Evolutionary conservation across 495 filamentous ascomycete species (phyloP).

Genomic region (Lichina pygmaea): DNA sequence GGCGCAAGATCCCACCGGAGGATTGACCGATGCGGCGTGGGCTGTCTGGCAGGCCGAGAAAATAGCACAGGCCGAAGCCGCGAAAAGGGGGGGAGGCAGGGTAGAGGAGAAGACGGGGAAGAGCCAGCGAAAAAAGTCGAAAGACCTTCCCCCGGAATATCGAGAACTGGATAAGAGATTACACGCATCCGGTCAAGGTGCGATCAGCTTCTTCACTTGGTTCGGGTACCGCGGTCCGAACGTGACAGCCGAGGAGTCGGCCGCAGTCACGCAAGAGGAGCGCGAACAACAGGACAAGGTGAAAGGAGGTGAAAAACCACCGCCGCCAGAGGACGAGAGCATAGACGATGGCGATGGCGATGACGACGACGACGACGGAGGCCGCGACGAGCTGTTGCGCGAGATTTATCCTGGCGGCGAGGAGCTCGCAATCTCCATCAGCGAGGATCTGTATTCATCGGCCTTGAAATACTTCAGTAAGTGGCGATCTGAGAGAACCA

Average conservation of each 20-base stretch:
- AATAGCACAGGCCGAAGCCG: conserved; percentile 12
- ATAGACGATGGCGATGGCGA: conserved; percentile 22
- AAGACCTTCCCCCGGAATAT: conserved; percentile 21
- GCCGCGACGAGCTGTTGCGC: conserved; percentile 23
- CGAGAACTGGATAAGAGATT: conserved; percentile 22
- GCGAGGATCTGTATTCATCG: conserved; percentile 67
- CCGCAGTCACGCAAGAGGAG: conserved; percentile 26
- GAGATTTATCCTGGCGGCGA: conserved; percentile 69
- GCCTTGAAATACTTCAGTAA: conserved; percentile 79
- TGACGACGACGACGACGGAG: conserved; percentile 25
- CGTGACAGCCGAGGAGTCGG: conserved; percentile 42
- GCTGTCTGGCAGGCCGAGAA: conserved; percentile 39
- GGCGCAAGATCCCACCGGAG: conserved; percentile 56
- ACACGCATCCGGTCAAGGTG: conserved; percentile 15
- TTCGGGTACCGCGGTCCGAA: conserved; percentile 48
- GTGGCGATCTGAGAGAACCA: conserved; percentile 9
- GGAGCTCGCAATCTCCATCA: conserved; percentile 46
- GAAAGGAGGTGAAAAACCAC: conserved; percentile 22
- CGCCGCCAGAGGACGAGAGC: conserved; percentile 17
- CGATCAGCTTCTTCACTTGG: conserved; percentile 60
- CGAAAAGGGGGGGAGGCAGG: conserved; percentile 1
- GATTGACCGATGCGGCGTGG: conserved; percentile 43
- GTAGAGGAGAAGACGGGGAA: conserved; percentile 1
- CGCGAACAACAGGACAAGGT: conserved; percentile 27
- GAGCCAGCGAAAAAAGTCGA: not conserved